Conservation (phyloP, 164 flowering plant species). For the Chloranthus sessilifolius region DNA sequence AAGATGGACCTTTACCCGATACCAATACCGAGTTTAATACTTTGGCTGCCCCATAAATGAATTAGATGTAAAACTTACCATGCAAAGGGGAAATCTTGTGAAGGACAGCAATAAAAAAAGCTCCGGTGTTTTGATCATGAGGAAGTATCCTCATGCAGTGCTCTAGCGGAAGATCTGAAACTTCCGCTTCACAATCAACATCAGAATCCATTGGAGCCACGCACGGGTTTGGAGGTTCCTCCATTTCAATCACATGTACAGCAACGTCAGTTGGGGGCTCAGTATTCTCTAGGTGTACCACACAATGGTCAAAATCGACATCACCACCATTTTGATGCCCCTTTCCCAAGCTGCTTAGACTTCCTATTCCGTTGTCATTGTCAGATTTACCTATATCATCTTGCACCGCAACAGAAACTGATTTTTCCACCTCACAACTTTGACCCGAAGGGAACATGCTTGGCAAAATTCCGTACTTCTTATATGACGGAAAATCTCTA, state of each 20-base stretch:
- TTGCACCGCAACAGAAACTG: constrained; percentile 8
- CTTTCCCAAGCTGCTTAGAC: constrained; percentile 10
- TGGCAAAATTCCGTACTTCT: constrained; percentile 44
- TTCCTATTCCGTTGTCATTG: constrained; percentile 11
- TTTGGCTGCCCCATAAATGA: too few relatives aligned
- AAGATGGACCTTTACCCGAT: too few relatives aligned
- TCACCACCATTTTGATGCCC: constrained; percentile 22
- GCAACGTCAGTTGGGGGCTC: constrained; percentile 14
- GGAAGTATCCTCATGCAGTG: constrained; percentile 91
- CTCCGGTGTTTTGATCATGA: constrained; percentile 96
- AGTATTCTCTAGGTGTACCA: constrained; percentile 18
- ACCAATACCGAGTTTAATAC: too few relatives aligned
- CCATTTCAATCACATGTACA: not conserved
- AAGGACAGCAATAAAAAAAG: constrained; percentile 90
- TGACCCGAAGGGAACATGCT: constrained; percentile 97
- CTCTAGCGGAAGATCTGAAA: constrained; percentile 68
- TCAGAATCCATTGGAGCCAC: not conserved
- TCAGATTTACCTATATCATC: constrained; percentile 21
- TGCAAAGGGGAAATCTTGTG: constrained; percentile 63
- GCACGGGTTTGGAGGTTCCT: not conserved
- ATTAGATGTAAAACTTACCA: constrained; percentile 32
- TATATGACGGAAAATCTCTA: constrained; percentile 46
- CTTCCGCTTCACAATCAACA: constrained; percentile 37
- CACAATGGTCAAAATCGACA: constrained; percentile 18
- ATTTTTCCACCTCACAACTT: constrained; percentile 15